Base-by-base conservation (phyloP, 2,329 filamentous ascomycete genomes). In the Pseudofabraea citricarpa region DNA sequence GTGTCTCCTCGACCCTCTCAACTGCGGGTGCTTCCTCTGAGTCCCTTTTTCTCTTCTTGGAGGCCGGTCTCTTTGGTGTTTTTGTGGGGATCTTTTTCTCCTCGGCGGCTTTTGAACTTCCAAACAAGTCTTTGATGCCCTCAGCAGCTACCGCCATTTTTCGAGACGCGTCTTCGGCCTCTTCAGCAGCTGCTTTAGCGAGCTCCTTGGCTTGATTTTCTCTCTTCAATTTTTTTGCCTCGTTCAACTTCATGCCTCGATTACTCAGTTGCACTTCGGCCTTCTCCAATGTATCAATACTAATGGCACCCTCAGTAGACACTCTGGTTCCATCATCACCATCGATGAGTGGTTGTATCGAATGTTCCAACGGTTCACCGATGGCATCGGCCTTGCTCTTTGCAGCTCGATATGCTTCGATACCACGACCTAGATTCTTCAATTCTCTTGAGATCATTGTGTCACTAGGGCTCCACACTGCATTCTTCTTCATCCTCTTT, bases 401-500 rank as follows among this genome's bases (percentile, higher is more conserved):
- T 6, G 83, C 82, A 35, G 72, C 71, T 33, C 68, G 71, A 54
- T 76, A 84, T 6, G 77, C 77, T 41, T 83, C 80, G 13, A 79
- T 72, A 3, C 81, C 81, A 35, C 87, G 81, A 1, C 82, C 82
- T 15, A 88, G 73, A 16, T 72, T 71, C 60, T 85, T 85, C 1
- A 93, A 75, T 63, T 91, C 87, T 22, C 87, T 74, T 13, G 85
- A 79, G 50, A 91, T 87, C 87, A 93, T 93, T 0, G 87, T 90
- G 55, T 88, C 85, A 50, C 85, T 90, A 0, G 87, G 87, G 3
- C 79, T 82, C 87, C 87, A 93, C 4, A 87, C 83, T 0, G 87
- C 85, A 57, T 93, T 93, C 72, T 93, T 93, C 75, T 93, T 93
- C 87, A 93, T 93, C 15, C 85, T 76, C 66, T 93, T 93, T 47